These are phyloP conservation scores for Potentilla sterilis DNA, from an alignment of 306 rosid genomes.

Conservation along the genomic window DNA sequence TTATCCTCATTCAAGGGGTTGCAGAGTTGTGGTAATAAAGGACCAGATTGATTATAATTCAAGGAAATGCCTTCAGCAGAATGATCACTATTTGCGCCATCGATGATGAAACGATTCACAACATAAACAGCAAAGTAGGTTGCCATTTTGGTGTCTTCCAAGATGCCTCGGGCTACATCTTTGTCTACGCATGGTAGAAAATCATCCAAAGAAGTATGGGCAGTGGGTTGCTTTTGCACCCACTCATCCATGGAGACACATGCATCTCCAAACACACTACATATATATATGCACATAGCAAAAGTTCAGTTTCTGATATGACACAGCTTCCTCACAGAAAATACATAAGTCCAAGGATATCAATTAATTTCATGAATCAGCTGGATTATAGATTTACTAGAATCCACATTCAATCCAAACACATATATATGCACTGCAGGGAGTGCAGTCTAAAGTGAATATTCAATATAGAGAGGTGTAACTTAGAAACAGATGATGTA, in stretches of 20 bases:
- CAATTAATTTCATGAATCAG: neutral
- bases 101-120: slow-evolving; percentile 37
- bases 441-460: no score
- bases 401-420: neutral
- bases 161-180: slow-evolving; percentile 44
- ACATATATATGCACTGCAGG: no score
- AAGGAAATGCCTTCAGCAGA: slow-evolving; percentile 29
- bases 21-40: slow-evolving; percentile 60
- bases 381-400: neutral
- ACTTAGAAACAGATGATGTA: neutral
- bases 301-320: slow-evolving; percentile 2
- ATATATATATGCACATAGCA: neutral
- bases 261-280: slow-evolving; percentile 65
- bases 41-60: slow-evolving; percentile 65
- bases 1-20: slow-evolving; percentile 46
- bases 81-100: slow-evolving; percentile 29
- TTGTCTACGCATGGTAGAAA: slow-evolving; percentile 77
- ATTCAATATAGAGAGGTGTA: neutral
- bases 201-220: slow-evolving; percentile 76
- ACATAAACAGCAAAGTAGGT: slow-evolving; percentile 30
- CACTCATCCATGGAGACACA: slow-evolving; percentile 90
- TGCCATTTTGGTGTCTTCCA: slow-evolving; percentile 40
- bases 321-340: neutral
- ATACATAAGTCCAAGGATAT: no score
- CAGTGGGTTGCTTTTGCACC: slow-evolving; percentile 55